Conservation (phyloP, 2,329 filamentous ascomycete species). For the Penicillium sp. region DNA sequence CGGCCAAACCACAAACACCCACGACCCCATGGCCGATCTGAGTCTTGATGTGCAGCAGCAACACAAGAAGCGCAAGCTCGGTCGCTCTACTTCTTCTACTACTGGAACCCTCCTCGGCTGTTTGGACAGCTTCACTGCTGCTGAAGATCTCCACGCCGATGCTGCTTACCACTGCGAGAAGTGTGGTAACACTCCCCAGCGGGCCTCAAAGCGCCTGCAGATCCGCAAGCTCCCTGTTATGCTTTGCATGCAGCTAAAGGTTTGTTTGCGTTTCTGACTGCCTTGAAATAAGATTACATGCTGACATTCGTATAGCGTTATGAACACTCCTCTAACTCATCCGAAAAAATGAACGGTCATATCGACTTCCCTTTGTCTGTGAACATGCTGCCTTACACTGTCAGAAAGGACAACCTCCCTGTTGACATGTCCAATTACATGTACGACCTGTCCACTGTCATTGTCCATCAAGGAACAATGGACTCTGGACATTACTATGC, state of each 20-base stretch:
- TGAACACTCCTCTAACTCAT: conserved; percentile 71
- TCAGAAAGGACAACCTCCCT: conserved; percentile 51
- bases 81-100: conserved; percentile 38
- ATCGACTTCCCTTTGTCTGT: conserved; percentile 83
- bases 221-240: conserved; percentile 86
- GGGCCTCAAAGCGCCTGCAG: conserved; percentile 78
- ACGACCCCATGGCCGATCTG: conserved; percentile 88
- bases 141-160: conserved; percentile 71
- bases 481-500: conserved; percentile 90
- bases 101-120: conserved; percentile 68
- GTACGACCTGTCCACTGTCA: conserved; percentile 85
- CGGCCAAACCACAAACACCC: conserved; percentile 74
- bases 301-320: conserved; percentile 55
- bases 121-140: conserved; percentile 81
- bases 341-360: conserved; percentile 83
- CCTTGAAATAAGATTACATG: neutral
- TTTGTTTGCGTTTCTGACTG: conserved; percentile 38
- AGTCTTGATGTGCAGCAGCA: conserved; percentile 83
- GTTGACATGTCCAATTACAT: conserved; percentile 58
- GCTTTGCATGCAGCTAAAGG: conserved; percentile 89
- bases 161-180: conserved; percentile 78
- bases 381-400: conserved; percentile 89
- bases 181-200: conserved; percentile 70
- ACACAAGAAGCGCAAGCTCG: conserved; percentile 51
- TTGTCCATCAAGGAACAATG: conserved; percentile 90